Base-by-base conservation (phyloP, 306 rosid species). In the Begonia fuchsioides region DNA sequence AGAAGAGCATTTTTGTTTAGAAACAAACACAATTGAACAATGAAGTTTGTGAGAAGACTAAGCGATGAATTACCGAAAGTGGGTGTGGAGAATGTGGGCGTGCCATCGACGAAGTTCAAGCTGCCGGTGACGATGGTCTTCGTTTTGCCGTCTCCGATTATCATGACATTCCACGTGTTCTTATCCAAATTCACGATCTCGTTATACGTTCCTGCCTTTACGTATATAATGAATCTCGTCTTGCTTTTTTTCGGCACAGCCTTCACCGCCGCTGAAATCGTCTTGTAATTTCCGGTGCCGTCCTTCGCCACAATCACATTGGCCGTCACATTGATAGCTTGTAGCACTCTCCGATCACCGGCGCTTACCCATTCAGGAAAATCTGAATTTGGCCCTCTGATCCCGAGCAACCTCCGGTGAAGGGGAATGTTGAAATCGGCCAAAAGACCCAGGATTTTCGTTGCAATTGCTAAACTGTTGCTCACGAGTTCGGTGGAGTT, bases 91-190 rank as follows among this genome's bases (percentile, higher is more conserved):
- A 74, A 90, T 26, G 97, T 90, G 0, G 79, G 80, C 2, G 82
- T 76, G 65, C 95, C 95, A 14, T 79, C 95, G 1, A 81, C 35
- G 47, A 47, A 65, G 66, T 79, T 90, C 67, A 63, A 56, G 68
- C 62, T 12, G 47, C 87, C 92, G 38, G 72, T 16, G 50, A 90
- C 50, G 49, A 90, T 20, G 66, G 93, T 90, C 59, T 69, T 76
- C 18, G 32, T 35, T 72, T 54, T 76, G 3, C 92, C 93, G n/a
- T 88, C 97, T 2, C 97, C 97, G 39, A 39, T 39, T 44, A 90
- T 78, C 87, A 84, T 76, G 68, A 90, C 90, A 65, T 90, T 90
- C 97, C 97, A 90, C 11, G 71, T 76, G 56, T 17, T 52, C 79
- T 81, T 84, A 48, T 84, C 90, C 69, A 88, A 51, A 2, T 66